phyloP scores from a whole-genome alignment of 2,329 filamentous ascomycete species.

The Knoxdaviesia proteae region DNA sequence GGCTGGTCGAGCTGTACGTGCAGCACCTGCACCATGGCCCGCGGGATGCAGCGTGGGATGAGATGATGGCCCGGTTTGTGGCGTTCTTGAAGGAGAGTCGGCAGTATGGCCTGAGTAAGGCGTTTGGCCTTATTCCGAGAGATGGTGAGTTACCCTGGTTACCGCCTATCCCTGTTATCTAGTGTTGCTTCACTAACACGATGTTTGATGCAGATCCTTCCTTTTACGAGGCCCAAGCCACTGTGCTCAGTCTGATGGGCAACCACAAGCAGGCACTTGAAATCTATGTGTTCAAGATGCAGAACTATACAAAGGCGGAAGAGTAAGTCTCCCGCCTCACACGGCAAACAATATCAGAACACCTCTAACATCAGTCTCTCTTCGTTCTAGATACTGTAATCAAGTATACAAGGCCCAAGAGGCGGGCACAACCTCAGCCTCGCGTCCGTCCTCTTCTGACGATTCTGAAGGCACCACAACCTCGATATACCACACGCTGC shows the following conservation, averaged over 20 bases:
- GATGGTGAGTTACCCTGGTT: constrained; percentile 38
- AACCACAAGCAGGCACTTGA: constrained; percentile 90
- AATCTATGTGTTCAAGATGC: constrained; percentile 90
- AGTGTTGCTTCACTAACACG: constrained; percentile 2
- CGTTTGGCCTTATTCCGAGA: constrained; percentile 56
- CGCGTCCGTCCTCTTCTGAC: constrained; percentile 13
- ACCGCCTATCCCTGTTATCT: constrained; percentile 1
- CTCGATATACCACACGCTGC: constrained; percentile 79
- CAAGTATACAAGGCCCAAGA: constrained; percentile 48
- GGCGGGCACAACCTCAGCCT: constrained; percentile 11
- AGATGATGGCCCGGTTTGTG: constrained; percentile 46
- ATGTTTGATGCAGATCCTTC: constrained; percentile 37
- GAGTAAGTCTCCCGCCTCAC: constrained; percentile 36
- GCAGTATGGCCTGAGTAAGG: constrained; percentile 62
- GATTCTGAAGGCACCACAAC: constrained; percentile 30
- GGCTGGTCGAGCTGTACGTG: constrained; percentile 48
- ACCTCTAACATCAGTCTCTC: constrained; percentile 12
- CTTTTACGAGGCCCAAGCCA: constrained; percentile 77
- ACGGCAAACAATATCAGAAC: constrained; percentile 3
- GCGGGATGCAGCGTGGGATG: constrained; percentile 28
- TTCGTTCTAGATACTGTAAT: constrained; percentile 51
- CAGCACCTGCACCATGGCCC: constrained; percentile 31
- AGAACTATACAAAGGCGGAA: constrained; percentile 76
- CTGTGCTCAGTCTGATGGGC: constrained; percentile 86
- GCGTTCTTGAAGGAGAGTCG: constrained; percentile 54